Percentiles rank a stretch among this genome's conserved stretches.
These are phyloP conservation scores for Melastoma candidum DNA, from an alignment of 441 rosid species.

Conservation along the genomic window DNA sequence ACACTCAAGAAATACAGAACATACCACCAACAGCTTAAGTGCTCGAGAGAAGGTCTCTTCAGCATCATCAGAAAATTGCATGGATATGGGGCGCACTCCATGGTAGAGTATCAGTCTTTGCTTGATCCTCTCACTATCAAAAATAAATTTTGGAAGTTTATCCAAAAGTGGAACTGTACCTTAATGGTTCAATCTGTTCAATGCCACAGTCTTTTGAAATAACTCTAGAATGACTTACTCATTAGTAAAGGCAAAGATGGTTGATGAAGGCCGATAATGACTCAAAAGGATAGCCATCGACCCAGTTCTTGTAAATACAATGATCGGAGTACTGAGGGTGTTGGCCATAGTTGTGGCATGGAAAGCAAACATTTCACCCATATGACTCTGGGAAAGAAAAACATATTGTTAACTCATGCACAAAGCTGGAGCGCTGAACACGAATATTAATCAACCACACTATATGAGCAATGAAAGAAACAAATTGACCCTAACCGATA, in stretches of 20 bases:
- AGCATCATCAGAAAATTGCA: slow-evolving; percentile 78
- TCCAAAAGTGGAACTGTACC: too few relatives aligned
- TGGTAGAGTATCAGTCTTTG: slow-evolving; percentile 81
- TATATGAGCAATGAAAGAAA: neutral
- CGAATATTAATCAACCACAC: neutral
- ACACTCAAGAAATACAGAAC: slow-evolving; percentile 3
- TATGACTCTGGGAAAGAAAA: too few relatives aligned
- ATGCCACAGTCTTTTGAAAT: neutral
- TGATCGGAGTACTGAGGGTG: slow-evolving; percentile 66
- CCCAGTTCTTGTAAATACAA: slow-evolving; percentile 90
- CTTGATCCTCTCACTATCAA: slow-evolving; percentile 66
- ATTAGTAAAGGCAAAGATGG: slow-evolving; percentile 91
- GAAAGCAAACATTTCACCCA: too few relatives aligned
- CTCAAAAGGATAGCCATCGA: slow-evolving; percentile 84
- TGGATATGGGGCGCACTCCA: slow-evolving; percentile 76
- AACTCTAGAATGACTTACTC: slow-evolving; percentile 40
- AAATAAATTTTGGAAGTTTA: too few relatives aligned
- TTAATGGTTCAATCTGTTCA: too few relatives aligned
- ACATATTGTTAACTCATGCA: too few relatives aligned
- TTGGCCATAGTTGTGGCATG: slow-evolving; percentile 80
- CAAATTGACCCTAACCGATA: neutral
- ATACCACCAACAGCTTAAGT: slow-evolving; percentile 52
- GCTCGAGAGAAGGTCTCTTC: slow-evolving; percentile 89
- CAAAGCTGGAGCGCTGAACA: neutral
- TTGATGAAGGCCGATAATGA: slow-evolving; percentile 78